Conservation (phyloP, 106 monocot species). For the Gastrodia elata region DNA sequence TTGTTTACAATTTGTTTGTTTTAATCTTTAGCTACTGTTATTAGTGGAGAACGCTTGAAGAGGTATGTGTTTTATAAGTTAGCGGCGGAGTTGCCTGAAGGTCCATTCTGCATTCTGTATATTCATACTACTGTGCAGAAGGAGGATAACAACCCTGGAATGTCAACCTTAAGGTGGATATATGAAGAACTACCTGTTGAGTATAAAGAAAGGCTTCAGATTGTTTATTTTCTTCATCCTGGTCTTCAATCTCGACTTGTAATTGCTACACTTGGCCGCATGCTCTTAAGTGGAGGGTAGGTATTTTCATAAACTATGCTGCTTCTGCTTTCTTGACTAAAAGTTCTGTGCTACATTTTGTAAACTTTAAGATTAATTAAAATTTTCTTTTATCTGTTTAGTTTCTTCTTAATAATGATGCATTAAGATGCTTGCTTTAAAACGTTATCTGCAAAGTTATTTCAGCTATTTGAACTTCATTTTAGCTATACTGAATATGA, state of each 20-base stretch:
- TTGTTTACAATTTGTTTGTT: neutral
- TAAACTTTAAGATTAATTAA: neutral
- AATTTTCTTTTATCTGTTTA: neutral
- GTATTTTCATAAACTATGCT: constrained; percentile 16
- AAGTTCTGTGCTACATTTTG: neutral
- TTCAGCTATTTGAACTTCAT: too few relatives aligned
- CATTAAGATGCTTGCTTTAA: neutral
- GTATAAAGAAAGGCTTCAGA: constrained; percentile 64
- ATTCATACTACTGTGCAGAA: constrained; percentile 76
- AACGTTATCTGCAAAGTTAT: neutral
- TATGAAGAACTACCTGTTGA: constrained; percentile 81
- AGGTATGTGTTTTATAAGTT: constrained; percentile 68
- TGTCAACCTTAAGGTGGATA: constrained; percentile 66
- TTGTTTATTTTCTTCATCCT: constrained; percentile 90
- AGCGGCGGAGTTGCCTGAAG: constrained; percentile 46
- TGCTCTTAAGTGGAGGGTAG: constrained; percentile 85
- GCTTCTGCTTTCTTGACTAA: neutral
- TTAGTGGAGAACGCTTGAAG: constrained; percentile 73
- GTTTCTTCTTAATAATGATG: neutral
- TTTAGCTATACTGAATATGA: too few relatives aligned
- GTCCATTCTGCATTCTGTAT: constrained; percentile 77
- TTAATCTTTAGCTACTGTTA: constrained; percentile 42
- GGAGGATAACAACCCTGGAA: constrained; percentile 86
- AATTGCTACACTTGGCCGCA: constrained; percentile 77
- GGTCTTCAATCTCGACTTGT: constrained; percentile 71